A percentile compares a stretch with the other conserved stretches of the same genome.
phyloP scores from a whole-genome alignment of 2,329 filamentous ascomycete genomes.

The Sarocladium strictum region DNA sequence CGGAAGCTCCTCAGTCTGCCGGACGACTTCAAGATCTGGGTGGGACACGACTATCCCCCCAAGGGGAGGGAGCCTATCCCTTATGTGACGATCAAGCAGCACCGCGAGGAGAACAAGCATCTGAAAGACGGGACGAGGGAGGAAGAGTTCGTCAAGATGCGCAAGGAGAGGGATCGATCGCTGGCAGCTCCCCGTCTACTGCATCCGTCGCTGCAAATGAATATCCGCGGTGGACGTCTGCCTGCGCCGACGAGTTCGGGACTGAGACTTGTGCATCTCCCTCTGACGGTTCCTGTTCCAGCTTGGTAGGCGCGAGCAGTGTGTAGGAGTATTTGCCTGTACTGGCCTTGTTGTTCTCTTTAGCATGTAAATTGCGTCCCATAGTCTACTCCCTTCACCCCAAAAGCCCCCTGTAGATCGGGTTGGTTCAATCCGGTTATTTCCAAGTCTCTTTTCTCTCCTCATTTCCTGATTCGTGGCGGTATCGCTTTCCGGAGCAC shows the following conservation, averaged over 20 bases:
- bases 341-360: too few relatives aligned
- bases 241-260: constrained; percentile 26
- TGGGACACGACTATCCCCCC: constrained; percentile 46
- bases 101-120: constrained; percentile 37
- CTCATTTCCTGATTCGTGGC: too few relatives aligned
- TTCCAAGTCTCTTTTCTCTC: too few relatives aligned
- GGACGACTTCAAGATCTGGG: constrained; percentile 37
- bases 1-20: constrained; percentile 33
- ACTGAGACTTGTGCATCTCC: constrained; percentile 29
- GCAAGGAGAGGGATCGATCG: constrained; percentile 31
- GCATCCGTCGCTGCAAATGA: constrained; percentile 41
- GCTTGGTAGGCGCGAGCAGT: not conserved
- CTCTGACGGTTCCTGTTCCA: constrained; percentile 19
- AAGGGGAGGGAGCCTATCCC: constrained; percentile 26
- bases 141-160: constrained; percentile 34
- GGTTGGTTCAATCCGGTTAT: too few relatives aligned
- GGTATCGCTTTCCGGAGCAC: too few relatives aligned
- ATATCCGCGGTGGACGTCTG: constrained; percentile 41
- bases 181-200: constrained; percentile 37
- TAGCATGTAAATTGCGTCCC: too few relatives aligned
- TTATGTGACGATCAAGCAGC: constrained; percentile 35
- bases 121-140: constrained; percentile 30
- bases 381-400: too few relatives aligned
- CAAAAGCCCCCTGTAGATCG: too few relatives aligned
- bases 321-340: not conserved